These are phyloP conservation scores for Boletus huronensis DNA, from an alignment of 768 basidiomycete genomes.

Conservation along the genomic window DNA sequence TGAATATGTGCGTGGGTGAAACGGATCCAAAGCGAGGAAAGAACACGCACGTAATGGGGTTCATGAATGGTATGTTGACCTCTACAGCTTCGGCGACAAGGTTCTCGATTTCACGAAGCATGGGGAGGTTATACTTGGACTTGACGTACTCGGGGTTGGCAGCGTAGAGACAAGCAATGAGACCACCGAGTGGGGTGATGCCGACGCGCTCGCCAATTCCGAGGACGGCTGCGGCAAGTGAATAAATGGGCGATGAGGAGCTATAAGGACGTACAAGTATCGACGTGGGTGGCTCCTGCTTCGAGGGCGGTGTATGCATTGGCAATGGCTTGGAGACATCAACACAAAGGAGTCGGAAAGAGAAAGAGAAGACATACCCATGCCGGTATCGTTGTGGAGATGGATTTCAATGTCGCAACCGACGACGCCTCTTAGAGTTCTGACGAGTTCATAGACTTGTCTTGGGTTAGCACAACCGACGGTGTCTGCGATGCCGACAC, in stretches of 20 bases:
- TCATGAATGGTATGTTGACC: slow-evolving; percentile 96
- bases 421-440: slow-evolving; percentile 94
- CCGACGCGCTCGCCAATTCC: slow-evolving; percentile 99
- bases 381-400: slow-evolving; percentile 97
- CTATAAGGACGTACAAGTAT: slow-evolving; percentile 71
- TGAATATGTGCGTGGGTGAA: slow-evolving; percentile 30
- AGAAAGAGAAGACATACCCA: slow-evolving; percentile 51
- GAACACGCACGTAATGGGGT: slow-evolving; percentile 77
- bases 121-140: slow-evolving; percentile 95
- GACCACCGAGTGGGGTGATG: slow-evolving; percentile 95
- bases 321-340: slow-evolving; percentile 68
- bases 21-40: neutral
- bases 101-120: slow-evolving; percentile 99
- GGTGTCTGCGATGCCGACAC: slow-evolving; percentile 98
- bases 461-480: slow-evolving; percentile 98
- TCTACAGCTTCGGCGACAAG: slow-evolving; percentile 98
- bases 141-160: slow-evolving; percentile 99
- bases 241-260: neutral
- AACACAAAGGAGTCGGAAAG: neutral
- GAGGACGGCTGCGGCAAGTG: slow-evolving; percentile 62
- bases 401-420: slow-evolving; percentile 97
- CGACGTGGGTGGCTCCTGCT: slow-evolving; percentile 98
- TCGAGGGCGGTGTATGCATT: slow-evolving; percentile 98
- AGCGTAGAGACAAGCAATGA: slow-evolving; percentile 94
- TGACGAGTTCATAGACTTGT: slow-evolving; percentile 97